Percentiles rank a stretch among this genome's conserved stretches.
These are phyloP conservation scores for Radiomyces spectabilis DNA, from an alignment of 192 early-diverging fungal species.

Conservation along the genomic window DNA sequence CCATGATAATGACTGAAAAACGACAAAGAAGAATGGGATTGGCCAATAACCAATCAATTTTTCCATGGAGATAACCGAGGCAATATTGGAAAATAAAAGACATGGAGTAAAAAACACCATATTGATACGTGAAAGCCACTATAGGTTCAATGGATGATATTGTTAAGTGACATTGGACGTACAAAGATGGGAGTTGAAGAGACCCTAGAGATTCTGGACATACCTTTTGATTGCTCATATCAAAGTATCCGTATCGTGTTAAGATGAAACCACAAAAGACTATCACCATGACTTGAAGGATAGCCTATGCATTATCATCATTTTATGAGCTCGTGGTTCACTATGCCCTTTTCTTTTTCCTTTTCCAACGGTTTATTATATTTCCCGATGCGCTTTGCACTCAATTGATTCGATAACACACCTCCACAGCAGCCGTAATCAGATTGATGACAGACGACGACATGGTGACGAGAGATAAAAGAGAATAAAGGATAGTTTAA, in stretches of 20 bases:
- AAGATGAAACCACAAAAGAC: slow-evolving; percentile 11
- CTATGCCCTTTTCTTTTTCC: too few species aligned
- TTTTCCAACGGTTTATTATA: too few species aligned
- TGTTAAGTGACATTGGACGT: neutral
- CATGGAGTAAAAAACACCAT: slow-evolving; percentile 69
- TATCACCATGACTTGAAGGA: slow-evolving; percentile 24
- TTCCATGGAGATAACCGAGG: slow-evolving; percentile 52
- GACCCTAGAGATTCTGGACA: too few species aligned
- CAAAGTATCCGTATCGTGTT: slow-evolving; percentile 11
- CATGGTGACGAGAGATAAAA: too few species aligned
- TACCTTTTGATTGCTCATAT: slow-evolving; percentile 20
- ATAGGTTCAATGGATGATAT: neutral
- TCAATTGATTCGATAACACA: too few species aligned
- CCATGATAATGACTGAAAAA: slow-evolving; percentile 32
- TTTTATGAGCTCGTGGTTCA: too few species aligned
- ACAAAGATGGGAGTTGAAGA: neutral
- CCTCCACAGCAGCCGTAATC: too few species aligned
- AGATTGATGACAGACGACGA: too few species aligned
- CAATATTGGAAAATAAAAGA: slow-evolving; percentile 69
- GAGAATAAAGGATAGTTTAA: too few species aligned
- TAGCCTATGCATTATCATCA: too few species aligned
- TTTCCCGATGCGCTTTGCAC: too few species aligned
- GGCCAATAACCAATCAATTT: slow-evolving; percentile 65
- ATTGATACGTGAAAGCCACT: slow-evolving; percentile 54
- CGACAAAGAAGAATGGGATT: slow-evolving; percentile 44